Base-by-base conservation (phyloP, 345 rosid genomes). In the Sisymbrium altissimum region DNA sequence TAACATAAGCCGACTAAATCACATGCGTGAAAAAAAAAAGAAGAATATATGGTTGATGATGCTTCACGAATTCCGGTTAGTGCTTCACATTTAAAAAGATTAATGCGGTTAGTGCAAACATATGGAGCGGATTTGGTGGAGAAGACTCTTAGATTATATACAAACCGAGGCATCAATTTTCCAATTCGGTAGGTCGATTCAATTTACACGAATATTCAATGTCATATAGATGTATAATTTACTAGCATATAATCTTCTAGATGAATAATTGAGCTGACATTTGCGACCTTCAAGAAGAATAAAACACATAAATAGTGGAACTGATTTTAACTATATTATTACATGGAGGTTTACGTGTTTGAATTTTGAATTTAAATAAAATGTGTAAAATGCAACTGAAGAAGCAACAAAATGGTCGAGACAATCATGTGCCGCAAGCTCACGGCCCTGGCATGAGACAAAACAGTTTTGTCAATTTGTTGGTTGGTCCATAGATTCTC, bases 201-300 rank as follows among this genome's bases (percentile, higher is more conserved):
- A 29, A 15, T 43, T 72, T 32, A 53, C 48, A 49, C 48, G 25
- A 39, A 19, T 76, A 68, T 32, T 52, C n/a, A n/a, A n/a, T n/a
- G n/a, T n/a, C n/a, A n/a, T n/a, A 15, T 56, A 66, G 4, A 44
- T 54, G 32, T 45, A 35, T 66, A n/a, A 64, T 45, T 23, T 56
- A 45, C 50, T 46, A 59, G 44, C 54, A 62, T 76, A 43, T 69
- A 36, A 41, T 76, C 52, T 76, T 76, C 66, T 63, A 55, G 65
- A 63, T 76, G 71, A 76, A 76, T 63, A 44, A 76, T 70, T 70
- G 80, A 55, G 36, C 75, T 76, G 74, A 75, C 45, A 53, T 43
- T 64, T 30, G 57, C 65, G 59, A 70, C 29, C 7, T 52, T 55
- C 70, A 45, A 69, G 70, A 69, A 36, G 59, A 69, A 75, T 17